Percentiles rank a stretch among this genome's conserved stretches.
Evolutionary conservation across 148 eudicot genomes (phyloP).

Genomic region (Vaccinium darrowii): DNA sequence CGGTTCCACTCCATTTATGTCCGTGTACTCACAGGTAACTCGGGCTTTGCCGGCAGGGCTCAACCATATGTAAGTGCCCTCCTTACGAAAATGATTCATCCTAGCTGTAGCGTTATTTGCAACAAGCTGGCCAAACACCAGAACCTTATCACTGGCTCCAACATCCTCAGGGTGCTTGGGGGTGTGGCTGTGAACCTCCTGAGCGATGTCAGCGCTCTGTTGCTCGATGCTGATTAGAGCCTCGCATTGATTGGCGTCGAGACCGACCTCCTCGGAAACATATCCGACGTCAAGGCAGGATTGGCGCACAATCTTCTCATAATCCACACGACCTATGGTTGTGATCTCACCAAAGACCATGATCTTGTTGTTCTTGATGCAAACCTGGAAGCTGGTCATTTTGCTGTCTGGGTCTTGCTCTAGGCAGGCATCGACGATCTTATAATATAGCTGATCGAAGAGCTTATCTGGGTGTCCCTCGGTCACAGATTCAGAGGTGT

Average conservation of each 20-base stretch:
- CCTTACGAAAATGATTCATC: constrained; percentile 35
- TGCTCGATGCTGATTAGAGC: constrained; percentile 29
- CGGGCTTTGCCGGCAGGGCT: constrained; percentile 47
- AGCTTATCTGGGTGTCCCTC: constrained; percentile 30
- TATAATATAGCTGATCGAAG: constrained; percentile 28
- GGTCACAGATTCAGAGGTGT: constrained; percentile 25
- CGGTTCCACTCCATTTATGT: constrained; percentile 43
- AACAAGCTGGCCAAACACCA: constrained; percentile 42
- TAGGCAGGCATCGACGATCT: constrained; percentile 25
- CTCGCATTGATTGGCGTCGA: constrained; percentile 41
- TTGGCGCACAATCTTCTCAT: constrained; percentile 33
- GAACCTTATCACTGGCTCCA: constrained; percentile 35
- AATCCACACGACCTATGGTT: constrained; percentile 34
- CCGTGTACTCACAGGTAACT: constrained; percentile 38
- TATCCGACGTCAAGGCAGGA: constrained; percentile 27
- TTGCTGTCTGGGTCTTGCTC: constrained; percentile 28
- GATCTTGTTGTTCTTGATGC: constrained; percentile 36
- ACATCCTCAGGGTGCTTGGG: constrained; percentile 40
- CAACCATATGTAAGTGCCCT: constrained; percentile 39
- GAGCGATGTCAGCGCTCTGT: constrained; percentile 28
- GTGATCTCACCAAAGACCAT: no score
- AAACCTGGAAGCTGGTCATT: constrained; percentile 20
- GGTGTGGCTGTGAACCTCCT: constrained; percentile 35
- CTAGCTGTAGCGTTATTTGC: constrained; percentile 27
- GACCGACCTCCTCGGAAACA: constrained; percentile 34